Conservation (phyloP, 2,329 filamentous ascomycete species). For the Calycina marina region DNA sequence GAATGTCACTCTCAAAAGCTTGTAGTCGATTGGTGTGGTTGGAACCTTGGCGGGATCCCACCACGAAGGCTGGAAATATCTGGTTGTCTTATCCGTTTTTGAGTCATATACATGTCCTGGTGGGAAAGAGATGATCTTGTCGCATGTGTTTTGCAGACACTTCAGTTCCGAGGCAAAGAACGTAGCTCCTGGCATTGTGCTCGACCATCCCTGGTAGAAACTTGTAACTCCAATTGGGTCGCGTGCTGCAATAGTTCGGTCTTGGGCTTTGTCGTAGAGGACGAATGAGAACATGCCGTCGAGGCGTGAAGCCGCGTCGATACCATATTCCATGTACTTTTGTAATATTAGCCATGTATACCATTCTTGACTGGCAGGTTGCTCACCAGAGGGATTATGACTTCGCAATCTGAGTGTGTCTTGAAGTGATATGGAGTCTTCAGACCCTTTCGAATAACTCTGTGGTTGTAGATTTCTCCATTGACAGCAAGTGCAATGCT, state of each 20-base stretch:
- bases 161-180: constrained; percentile 98
- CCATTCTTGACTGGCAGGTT: constrained; percentile 1
- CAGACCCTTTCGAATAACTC: constrained; percentile 76
- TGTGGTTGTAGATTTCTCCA: constrained; percentile 99
- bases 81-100: constrained; percentile 66
- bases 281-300: constrained; percentile 99
- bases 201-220: constrained; percentile 90
- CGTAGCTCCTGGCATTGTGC: constrained; percentile 64
- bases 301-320: constrained; percentile 83
- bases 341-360: constrained; percentile 6
- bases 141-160: constrained; percentile 82
- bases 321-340: constrained; percentile 81
- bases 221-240: constrained; percentile 96
- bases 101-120: constrained; percentile 96
- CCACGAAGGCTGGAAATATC: constrained; percentile 89
- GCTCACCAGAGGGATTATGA: constrained; percentile 88
- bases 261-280: constrained; percentile 86
- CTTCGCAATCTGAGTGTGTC: constrained; percentile 96
- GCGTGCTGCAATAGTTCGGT: constrained; percentile 84
- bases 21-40: constrained; percentile 68
- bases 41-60: constrained; percentile 74
- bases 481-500: constrained; percentile 90
- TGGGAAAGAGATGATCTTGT: constrained; percentile 87
- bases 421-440: constrained; percentile 88
- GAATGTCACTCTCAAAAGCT: constrained; percentile 63